Base-by-base conservation (phyloP, 176 grass and related monocot genomes). In the Thinopyrum elongatum region DNA sequence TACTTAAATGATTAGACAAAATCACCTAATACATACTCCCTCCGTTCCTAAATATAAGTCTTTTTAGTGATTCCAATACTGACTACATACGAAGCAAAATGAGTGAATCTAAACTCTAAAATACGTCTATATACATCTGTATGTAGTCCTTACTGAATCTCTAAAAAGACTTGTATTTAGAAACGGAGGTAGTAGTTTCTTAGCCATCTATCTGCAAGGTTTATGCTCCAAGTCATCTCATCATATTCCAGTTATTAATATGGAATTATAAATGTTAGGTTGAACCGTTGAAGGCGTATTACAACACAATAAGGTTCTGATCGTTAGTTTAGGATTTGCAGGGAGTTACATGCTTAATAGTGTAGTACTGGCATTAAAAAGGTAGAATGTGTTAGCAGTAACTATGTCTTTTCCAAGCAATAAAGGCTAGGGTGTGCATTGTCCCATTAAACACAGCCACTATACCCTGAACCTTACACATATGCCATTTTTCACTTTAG, bases 1-100 rank as follows among this genome's bases (percentile, higher is more conserved):
- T 14, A 85, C 83, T 65, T 30, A 78, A 35, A 63, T 68, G 63
- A 78, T 38, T 81, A 80, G 38, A 51, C 27, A 31, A 79, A 36
- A 47, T 60, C 62, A 81, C 27, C 41, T 26, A 64, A 81, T 49
- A 38, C 47, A 44, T 39, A 42, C 41, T 42, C 41, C 41, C 41
- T 42, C 10, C 10, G 41, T 42, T 42, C 41, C 41, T 42, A 42
- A 42, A 42, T 12, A 42, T 42, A 42, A 42, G 41, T 42, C 41
- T 42, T 42, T 42, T 42, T 42, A 42, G 41, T 42, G 41, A 42
- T 42, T 42, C 41, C 41, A 42, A 42, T 42, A 42, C 41, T 42
- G 41, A 42, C 41, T 42, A 42, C 41, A 42, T 42, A 12, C 41
- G 3, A 42, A 12, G 41, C 41, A 42, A 42, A 42, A 42, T 42